phyloP scores from a whole-genome alignment of 1,284 basidiomycete species.

The Leccinum angustisporum region DNA sequence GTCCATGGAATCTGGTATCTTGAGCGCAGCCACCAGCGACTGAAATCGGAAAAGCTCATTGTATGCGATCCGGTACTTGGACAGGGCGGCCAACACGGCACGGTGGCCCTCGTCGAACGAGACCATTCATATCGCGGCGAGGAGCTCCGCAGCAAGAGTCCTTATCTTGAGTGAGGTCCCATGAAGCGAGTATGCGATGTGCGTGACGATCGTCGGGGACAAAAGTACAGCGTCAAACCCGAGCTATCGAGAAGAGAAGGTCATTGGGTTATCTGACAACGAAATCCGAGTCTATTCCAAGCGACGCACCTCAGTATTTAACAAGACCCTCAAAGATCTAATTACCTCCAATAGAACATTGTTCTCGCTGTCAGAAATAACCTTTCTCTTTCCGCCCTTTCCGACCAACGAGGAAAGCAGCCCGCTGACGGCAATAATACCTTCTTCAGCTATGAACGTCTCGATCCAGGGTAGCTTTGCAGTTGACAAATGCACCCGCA shows the following conservation, averaged over 20 bases:
- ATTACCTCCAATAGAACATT: slow-evolving; percentile 70
- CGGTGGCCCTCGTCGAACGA: slow-evolving; percentile 72
- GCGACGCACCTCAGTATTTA: slow-evolving; percentile 78
- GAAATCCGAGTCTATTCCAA: slow-evolving; percentile 29
- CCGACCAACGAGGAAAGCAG: slow-evolving; percentile 62
- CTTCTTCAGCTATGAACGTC: slow-evolving; percentile 71
- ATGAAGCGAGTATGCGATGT: slow-evolving; percentile 73
- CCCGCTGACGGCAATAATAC: slow-evolving; percentile 62
- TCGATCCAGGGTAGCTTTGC: slow-evolving; percentile 79
- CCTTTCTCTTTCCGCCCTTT: slow-evolving; percentile 59
- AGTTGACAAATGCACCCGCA: slow-evolving; percentile 87
- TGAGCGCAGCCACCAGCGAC: slow-evolving; percentile 66
- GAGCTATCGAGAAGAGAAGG: slow-evolving; percentile 40
- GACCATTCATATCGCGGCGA: slow-evolving; percentile 82
- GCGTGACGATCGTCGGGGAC: slow-evolving; percentile 67
- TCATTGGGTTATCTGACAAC: slow-evolving; percentile 2
- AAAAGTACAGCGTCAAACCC: slow-evolving; percentile 74
- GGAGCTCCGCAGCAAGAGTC: slow-evolving; percentile 71
- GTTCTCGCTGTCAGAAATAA: slow-evolving; percentile 63
- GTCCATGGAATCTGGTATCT: slow-evolving; percentile 48
- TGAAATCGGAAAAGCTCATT: slow-evolving; percentile 83
- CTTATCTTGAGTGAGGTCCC: slow-evolving; percentile 70
- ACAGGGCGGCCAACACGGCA: slow-evolving; percentile 74
- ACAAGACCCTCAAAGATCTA: slow-evolving; percentile 78
- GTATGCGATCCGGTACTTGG: slow-evolving; percentile 73